Base-by-base conservation (phyloP, 139 green algal species). In the Chlamydomonas sp. region DNA sequence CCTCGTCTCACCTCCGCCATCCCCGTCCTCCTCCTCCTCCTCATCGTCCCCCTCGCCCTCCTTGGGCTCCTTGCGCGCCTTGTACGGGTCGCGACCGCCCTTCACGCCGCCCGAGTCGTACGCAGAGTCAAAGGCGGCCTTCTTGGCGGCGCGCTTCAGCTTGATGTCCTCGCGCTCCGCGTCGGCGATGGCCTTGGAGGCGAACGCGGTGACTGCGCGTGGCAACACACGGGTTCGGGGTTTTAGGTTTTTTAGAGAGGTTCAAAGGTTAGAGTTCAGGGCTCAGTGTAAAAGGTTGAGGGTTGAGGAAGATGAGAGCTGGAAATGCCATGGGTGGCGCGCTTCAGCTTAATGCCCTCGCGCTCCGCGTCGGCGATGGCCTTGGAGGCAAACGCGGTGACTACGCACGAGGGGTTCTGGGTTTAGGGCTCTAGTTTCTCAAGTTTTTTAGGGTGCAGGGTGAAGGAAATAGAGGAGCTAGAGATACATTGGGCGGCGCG, bases 401-500 rank as follows among this genome's bases (percentile, higher is more conserved):
- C 81, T n/a, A n/a, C n/a, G n/a, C n/a, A n/a, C n/a, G n/a, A n/a
- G n/a, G n/a, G n/a, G n/a, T n/a, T n/a, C n/a, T n/a, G n/a, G n/a
- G n/a, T n/a, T n/a, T n/a, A n/a, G n/a, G n/a, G n/a, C n/a, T n/a
- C n/a, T n/a, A n/a, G n/a, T n/a, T n/a, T n/a, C n/a, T n/a, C n/a
- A n/a, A n/a, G n/a, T n/a, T n/a, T n/a, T n/a, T n/a, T n/a, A n/a
- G n/a, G n/a, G n/a, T n/a, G n/a, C n/a, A n/a, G n/a, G n/a, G n/a
- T n/a, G n/a, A n/a, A n/a, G n/a, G n/a, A n/a, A n/a, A n/a, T n/a
- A n/a, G n/a, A n/a, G n/a, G n/a, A n/a, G n/a, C n/a, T n/a, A n/a
- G n/a, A n/a, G n/a, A n/a, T n/a, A n/a, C n/a, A n/a, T n/a, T 96
- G 90, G 31, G 84, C 85, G 6, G 81, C 75, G 74, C 91, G 91